Evolutionary conservation across 129 eudicot species (phyloP).

Genomic region (Pseudognaphalium luteoalbum): DNA sequence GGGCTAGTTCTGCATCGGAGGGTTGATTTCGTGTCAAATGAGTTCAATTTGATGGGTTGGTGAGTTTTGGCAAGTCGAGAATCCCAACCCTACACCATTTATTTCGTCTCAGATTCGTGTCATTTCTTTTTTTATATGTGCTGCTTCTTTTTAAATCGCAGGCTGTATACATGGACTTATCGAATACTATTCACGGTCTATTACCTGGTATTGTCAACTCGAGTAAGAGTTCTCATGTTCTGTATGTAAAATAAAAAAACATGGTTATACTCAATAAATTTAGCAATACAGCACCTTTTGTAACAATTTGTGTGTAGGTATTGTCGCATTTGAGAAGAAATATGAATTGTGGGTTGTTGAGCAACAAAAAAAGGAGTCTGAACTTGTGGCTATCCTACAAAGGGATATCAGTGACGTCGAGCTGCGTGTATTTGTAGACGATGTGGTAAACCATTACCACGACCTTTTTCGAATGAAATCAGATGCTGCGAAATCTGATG

Average conservation of each 20-base stretch:
- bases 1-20: no score
- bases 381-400: conserved; percentile 61
- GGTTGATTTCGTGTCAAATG: no score
- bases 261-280: no score
- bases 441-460: conserved; percentile 54
- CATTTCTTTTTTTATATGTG: background rate
- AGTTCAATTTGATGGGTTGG: no score
- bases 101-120: background rate
- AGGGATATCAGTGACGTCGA: conserved; percentile 47
- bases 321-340: conserved; percentile 60
- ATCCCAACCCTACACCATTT: background rate
- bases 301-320: conserved; percentile 35
- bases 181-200: conserved; percentile 37
- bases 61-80: background rate
- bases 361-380: conserved; percentile 52
- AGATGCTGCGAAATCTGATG: conserved; percentile 75
- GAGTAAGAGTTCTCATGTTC: conserved; percentile 26
- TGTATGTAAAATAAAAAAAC: background rate
- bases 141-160: conserved; percentile 18
- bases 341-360: conserved; percentile 70
- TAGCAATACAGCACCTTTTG: background rate
- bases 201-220: conserved; percentile 38
- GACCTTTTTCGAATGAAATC: conserved; percentile 65
- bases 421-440: conserved; percentile 50
- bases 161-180: conserved; percentile 50